Conservation (phyloP, 2,329 filamentous ascomycete genomes). For the Pseudogymnoascus sp. region DNA sequence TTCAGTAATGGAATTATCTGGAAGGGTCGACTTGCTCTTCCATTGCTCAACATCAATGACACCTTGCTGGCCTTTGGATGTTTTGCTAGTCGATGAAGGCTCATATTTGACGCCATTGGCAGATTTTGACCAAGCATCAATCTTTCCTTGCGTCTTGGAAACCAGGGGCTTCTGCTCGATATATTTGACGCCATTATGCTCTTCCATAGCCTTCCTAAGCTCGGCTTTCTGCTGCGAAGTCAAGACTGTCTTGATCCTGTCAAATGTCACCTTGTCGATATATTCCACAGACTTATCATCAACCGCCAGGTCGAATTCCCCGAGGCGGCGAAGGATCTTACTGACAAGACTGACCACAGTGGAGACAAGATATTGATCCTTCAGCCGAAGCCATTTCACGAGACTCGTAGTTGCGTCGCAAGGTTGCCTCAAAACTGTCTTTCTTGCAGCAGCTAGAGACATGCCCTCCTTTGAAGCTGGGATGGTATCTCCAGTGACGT, state of each 20-base stretch:
- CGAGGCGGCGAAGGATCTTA: conserved; percentile 76
- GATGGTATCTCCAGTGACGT: conserved; percentile 29
- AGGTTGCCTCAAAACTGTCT: conserved; percentile 55
- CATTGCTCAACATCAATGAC: conserved; percentile 11
- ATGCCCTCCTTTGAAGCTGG: conserved; percentile 22
- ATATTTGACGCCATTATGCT: conserved; percentile 46
- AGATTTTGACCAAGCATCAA: conserved; percentile 56
- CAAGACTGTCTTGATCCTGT: conserved; percentile 67
- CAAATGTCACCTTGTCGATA: conserved; percentile 50
- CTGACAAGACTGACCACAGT: conserved; percentile 75
- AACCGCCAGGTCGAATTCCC: conserved; percentile 66
- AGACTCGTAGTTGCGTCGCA: conserved; percentile 58
- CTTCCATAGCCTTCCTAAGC: conserved; percentile 55
- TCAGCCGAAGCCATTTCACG: conserved; percentile 80
- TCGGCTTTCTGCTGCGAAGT: conserved; percentile 78
- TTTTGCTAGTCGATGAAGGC: conserved; percentile 15
- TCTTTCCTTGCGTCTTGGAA: conserved; percentile 48
- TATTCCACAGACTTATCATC: conserved; percentile 49
- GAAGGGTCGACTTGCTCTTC: background rate
- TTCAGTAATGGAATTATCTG: background rate
- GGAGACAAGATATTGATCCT: conserved; percentile 76
- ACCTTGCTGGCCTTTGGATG: conserved; percentile 1
- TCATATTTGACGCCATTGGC: conserved; percentile 30
- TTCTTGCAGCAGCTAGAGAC: conserved; percentile 32
- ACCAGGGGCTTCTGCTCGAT: conserved; percentile 37